Evolutionary conservation across 768 basidiomycete species (phyloP), one percentile per base, ranked within the genome.

Genomic region (Steccherinum ochraceum): DNA sequence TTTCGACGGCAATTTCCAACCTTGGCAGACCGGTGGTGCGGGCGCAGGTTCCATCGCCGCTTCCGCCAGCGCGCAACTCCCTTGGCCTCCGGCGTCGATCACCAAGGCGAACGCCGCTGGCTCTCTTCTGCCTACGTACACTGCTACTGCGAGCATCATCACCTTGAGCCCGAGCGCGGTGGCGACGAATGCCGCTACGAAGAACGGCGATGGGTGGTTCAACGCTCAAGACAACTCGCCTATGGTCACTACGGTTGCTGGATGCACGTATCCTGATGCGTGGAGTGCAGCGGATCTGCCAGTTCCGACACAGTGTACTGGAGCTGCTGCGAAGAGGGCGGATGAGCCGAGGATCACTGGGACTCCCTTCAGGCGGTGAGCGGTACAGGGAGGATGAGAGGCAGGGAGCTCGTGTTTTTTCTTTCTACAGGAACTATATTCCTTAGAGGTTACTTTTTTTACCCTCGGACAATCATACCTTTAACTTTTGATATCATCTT

Each of bases 1-100:
- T 4, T 86, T 85, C 56, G 62, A 75, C 61, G 79, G 80, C 24
- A 72, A 64, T 27, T 79, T 80, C 60, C 69, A 72, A 21, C 59
- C 80, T 12, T 83, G 81, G 64, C 80, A 82, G 58, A 88, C 85
- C 7, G 87, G 87, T 60, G 81, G 67, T 61, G 72, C 61, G 63
- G 82, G 69, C 60, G 83, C 66, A 56, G 73, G 67, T 52, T 76
- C 65, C 46, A 76, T 74, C 59, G 71, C 61, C 35, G 69, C 69
- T 51, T 67, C 63, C 55, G 74, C 58, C 56, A 66, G 69, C 16
- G 56, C 69, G 3, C 56, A 60, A 23, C 80, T 78, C 59, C 69
- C 69, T 1, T 86, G 80, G 72, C 82, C 83, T 1, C 79, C 80
- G 26, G 56, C 73, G 10, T 65, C 71, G 10, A 65, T 85, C 54